Conservation (phyloP, 495 filamentous ascomycete species). For the Lophium mytilinum region DNA sequence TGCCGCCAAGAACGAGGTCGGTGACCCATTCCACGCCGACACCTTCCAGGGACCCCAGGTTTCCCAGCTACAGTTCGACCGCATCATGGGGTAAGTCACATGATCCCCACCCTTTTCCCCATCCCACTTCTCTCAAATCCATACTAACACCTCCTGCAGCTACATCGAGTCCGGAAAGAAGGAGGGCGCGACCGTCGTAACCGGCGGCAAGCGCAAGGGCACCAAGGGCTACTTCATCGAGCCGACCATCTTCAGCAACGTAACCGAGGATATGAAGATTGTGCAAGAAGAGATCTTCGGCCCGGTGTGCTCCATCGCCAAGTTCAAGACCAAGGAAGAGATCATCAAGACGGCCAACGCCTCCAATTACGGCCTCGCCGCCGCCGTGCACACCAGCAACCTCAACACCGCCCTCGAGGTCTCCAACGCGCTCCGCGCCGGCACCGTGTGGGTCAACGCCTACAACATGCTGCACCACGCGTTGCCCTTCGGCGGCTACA, state of each 20-base stretch:
- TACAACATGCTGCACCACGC: slow-evolving; percentile 83
- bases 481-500: slow-evolving; percentile 85
- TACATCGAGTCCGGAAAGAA: slow-evolving; percentile 91
- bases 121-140: background rate
- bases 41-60: slow-evolving; percentile 99
- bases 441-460: slow-evolving; percentile 93
- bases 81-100: slow-evolving; percentile 71
- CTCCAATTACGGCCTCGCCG: slow-evolving; percentile 58
- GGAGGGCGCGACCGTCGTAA: slow-evolving; percentile 74
- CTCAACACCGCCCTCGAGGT: slow-evolving; percentile 90
- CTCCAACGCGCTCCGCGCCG: slow-evolving; percentile 70
- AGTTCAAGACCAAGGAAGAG: slow-evolving; percentile 86
- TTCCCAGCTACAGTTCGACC: slow-evolving; percentile 89
- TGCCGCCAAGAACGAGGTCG: slow-evolving; percentile 72
- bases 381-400: slow-evolving; percentile 87
- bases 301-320: slow-evolving; percentile 85
- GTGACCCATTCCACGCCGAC: slow-evolving; percentile 76
- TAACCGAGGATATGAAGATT: slow-evolving; percentile 90
- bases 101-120: background rate
- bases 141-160: slow-evolving; percentile 24
- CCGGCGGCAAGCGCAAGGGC: slow-evolving; percentile 82
- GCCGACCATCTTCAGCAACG: slow-evolving; percentile 93
- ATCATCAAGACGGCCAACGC: slow-evolving; percentile 74
- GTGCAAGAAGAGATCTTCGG: slow-evolving; percentile 98
- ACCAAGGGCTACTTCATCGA: slow-evolving; percentile 94